Percentiles rank a stretch among this genome's conserved stretches.
Evolutionary conservation across 306 rosid genomes (phyloP).

Genomic region (Vigna reflexopilosa): DNA sequence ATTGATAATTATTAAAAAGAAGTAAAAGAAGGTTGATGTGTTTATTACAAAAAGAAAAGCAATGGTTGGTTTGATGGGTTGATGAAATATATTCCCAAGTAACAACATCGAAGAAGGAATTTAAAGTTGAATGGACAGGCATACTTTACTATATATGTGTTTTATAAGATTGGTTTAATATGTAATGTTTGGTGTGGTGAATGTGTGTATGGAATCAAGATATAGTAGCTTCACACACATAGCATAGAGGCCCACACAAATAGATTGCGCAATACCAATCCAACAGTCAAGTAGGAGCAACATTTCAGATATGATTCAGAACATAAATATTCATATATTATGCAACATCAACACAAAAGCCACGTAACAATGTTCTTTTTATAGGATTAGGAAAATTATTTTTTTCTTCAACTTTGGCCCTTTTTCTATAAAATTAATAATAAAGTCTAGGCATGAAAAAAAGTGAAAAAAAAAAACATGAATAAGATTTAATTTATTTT

Average conservation of each 20-base stretch:
- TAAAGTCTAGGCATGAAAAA: no score
- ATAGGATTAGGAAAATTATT: not conserved
- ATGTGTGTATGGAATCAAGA: slow-evolving; percentile 25
- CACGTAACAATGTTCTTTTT: not conserved
- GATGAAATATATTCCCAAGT: not conserved
- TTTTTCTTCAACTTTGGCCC: not conserved
- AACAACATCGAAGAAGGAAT: not conserved
- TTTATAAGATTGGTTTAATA: slow-evolving; percentile 3
- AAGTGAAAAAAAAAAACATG: no score
- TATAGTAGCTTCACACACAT: not conserved
- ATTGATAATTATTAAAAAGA: no score
- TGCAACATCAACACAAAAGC: slow-evolving; percentile 1
- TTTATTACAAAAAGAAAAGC: not conserved
- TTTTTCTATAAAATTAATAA: not conserved
- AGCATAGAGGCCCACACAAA: slow-evolving; percentile 28
- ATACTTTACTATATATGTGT: not conserved
- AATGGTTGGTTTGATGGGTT: slow-evolving; percentile 3
- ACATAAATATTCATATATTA: slow-evolving; percentile 7
- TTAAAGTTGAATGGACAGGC: slow-evolving; percentile 15
- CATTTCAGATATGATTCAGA: not conserved
- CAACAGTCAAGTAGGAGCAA: slow-evolving; percentile 18
- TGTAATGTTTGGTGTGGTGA: slow-evolving; percentile 16
- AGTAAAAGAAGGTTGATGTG: not conserved
- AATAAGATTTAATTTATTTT: no score
- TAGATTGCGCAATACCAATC: not conserved